Percentiles rank a stretch among this genome's conserved stretches.
phyloP scores from a whole-genome alignment of 305 asterid species.

The Fraxinus albicans region DNA sequence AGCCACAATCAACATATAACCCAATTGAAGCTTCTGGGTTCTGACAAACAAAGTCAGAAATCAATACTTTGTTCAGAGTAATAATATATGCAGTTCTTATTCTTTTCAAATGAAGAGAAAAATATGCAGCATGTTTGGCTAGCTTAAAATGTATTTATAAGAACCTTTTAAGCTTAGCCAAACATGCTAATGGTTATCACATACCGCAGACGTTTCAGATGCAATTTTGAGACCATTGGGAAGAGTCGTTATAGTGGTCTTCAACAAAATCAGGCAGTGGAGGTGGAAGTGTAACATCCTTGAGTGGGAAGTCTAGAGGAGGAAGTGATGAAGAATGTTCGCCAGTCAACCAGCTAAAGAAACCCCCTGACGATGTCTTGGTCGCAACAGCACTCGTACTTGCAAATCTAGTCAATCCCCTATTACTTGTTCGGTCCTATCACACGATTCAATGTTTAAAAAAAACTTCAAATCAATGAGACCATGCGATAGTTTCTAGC shows the following conservation, averaged over 20 bases:
- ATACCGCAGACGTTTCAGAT: slow-evolving; percentile 80
- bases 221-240: slow-evolving; percentile 77
- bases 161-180: background rate
- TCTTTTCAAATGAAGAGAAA: background rate
- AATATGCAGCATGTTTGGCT: background rate
- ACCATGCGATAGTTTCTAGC: background rate
- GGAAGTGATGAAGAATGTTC: slow-evolving; percentile 57
- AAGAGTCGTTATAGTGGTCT: slow-evolving; percentile 73
- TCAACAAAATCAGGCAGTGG: slow-evolving; percentile 74
- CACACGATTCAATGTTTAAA: background rate
- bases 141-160: background rate
- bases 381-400: slow-evolving; percentile 69
- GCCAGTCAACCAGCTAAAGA: slow-evolving; percentile 73
- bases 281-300: slow-evolving; percentile 61
- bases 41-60: slow-evolving; percentile 43
- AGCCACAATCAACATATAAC: slow-evolving; percentile 77
- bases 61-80: slow-evolving; percentile 5
- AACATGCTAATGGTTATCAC: slow-evolving; percentile 14
- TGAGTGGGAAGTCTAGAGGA: slow-evolving; percentile 75
- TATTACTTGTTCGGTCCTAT: slow-evolving; percentile 54
- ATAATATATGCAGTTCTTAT: background rate
- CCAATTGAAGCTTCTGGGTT: slow-evolving; percentile 84
- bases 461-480: background rate
- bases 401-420: slow-evolving; percentile 61
- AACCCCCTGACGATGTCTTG: slow-evolving; percentile 64